Conservation (phyloP, 2,329 filamentous ascomycete species). For the Sarocladium brachiariae region DNA sequence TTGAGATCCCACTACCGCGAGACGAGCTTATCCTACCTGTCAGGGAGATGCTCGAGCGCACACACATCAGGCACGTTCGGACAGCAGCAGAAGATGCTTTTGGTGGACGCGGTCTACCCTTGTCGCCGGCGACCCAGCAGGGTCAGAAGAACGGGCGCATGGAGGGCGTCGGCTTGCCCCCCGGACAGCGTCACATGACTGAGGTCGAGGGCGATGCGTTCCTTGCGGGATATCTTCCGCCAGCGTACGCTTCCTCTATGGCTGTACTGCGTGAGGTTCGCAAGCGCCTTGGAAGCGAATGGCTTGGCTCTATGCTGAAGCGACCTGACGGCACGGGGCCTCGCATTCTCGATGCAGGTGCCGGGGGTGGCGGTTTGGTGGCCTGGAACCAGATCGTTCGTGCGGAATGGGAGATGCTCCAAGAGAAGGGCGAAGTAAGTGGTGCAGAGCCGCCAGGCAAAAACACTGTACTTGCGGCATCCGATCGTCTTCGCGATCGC, state of each 20-base stretch:
- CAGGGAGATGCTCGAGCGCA: constrained; percentile 56
- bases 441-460: constrained; percentile 54
- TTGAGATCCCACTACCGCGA: constrained; percentile 68
- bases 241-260: constrained; percentile 61
- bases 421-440: constrained; percentile 36
- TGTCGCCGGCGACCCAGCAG: constrained; percentile 65
- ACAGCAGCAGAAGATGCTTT: constrained; percentile 67
- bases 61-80: constrained; percentile 67
- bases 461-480: constrained; percentile 73
- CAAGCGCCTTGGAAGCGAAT: constrained; percentile 62
- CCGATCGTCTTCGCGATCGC: constrained; percentile 66
- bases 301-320: constrained; percentile 58
- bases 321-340: constrained; percentile 50
- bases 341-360: constrained; percentile 66
- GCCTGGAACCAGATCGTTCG: constrained; percentile 73
- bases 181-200: constrained; percentile 59
- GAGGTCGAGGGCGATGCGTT: constrained; percentile 71
- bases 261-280: constrained; percentile 66
- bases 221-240: constrained; percentile 62
- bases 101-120: constrained; percentile 68
- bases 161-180: constrained; percentile 57
- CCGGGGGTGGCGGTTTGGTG: constrained; percentile 63
- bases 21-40: constrained; percentile 65
- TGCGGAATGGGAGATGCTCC: constrained; percentile 73
- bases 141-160: constrained; percentile 51